Base-by-base conservation (phyloP, 2,329 filamentous ascomycete species). In the Tolypocladium endophyticum region DNA sequence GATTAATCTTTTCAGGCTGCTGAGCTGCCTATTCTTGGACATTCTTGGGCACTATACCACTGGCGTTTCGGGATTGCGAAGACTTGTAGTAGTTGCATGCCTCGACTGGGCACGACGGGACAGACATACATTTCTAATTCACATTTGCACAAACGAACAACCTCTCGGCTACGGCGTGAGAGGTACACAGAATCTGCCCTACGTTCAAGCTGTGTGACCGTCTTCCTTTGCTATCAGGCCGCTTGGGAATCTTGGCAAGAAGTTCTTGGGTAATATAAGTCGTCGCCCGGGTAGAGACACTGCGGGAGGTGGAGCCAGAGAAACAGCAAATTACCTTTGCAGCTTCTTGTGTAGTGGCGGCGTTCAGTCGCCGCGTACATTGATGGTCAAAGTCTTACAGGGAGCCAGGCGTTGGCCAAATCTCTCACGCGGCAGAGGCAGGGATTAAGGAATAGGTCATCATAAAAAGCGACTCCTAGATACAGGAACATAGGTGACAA, bases 401-500 rank as follows among this genome's bases (percentile, higher is more conserved):
- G 41, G 41, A n/a, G 8, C 20, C n/a, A 3, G 20, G 2, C 36
- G 8, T 43, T 38, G 38, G 55, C 39, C 20, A 53, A 35, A n/a
- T 58, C 50, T 58, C 50, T 18, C 35, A 55, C 36, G 18, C 25
- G 50, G 50, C 50, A 20, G 12, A 16, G 12, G 50, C 18, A 30
- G 41, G 14, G 50, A n/a, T 57, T 59, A 65, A 62, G 58, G 45
- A 60, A 62, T 64, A 69, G 38, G 59, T 71, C 66, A 69, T 72
- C 67, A 71, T 73, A 62, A 60, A 57, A 68, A 71, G 68, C 65
- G 65, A 71, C 69, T 69, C 71, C 71, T 71, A 72, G 70, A 71
- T 73, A 73, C 70, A 71, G 65, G 65, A 64, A 66, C 61, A 61
- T 55, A 60, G 65, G 65, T 64, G 67, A 67, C 68, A 71, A 70